Evolutionary conservation across 495 filamentous ascomycete genomes (phyloP).

Genomic region (Penicillium pulvis): DNA sequence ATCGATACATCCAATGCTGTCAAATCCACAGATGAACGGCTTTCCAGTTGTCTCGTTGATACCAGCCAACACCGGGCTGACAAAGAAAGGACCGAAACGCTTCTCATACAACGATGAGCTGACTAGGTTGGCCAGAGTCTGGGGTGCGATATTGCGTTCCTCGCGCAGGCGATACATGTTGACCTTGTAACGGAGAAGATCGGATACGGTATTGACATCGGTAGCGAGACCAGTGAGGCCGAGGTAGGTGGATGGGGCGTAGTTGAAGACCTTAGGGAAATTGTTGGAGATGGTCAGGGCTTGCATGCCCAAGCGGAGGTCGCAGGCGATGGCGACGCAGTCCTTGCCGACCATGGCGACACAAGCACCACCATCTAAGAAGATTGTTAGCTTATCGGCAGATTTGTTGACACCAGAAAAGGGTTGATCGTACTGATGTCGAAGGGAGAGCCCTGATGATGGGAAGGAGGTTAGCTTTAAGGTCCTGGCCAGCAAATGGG

Average conservation of each 20-base stretch:
- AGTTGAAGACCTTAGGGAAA: slow-evolving; percentile 99
- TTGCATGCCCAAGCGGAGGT: slow-evolving; percentile 96
- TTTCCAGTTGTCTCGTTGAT: slow-evolving; percentile 88
- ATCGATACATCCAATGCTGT: slow-evolving; percentile 99
- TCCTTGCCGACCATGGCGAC: slow-evolving; percentile 99
- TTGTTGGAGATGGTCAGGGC: slow-evolving; percentile 97
- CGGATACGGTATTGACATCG: slow-evolving; percentile 90
- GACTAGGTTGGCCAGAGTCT: slow-evolving; percentile 95
- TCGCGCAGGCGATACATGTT: slow-evolving; percentile 99
- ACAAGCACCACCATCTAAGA: slow-evolving; percentile 87
- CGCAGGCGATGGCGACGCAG: slow-evolving; percentile 98
- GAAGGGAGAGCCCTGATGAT: slow-evolving; percentile 72
- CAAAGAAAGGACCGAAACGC: slow-evolving; percentile 94
- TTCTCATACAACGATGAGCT: slow-evolving; percentile 87
- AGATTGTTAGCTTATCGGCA: slow-evolving; percentile 30
- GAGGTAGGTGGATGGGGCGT: slow-evolving; percentile 89
- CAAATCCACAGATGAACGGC: slow-evolving; percentile 98
- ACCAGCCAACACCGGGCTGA: slow-evolving; percentile 90
- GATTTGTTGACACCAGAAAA: slow-evolving; percentile 8
- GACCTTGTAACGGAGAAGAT: slow-evolving; percentile 98
- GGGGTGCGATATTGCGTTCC: slow-evolving; percentile 90
- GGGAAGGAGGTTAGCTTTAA: slow-evolving; percentile 37
- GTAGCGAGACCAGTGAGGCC: slow-evolving; percentile 95
- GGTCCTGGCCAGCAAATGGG: slow-evolving; percentile 17
- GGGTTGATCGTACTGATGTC: slow-evolving; percentile 71